Evolutionary conservation across 208 protist genomes (phyloP), one percentile per base, ranked within the genome.

Genomic region (Baffinella frigidus): DNA sequence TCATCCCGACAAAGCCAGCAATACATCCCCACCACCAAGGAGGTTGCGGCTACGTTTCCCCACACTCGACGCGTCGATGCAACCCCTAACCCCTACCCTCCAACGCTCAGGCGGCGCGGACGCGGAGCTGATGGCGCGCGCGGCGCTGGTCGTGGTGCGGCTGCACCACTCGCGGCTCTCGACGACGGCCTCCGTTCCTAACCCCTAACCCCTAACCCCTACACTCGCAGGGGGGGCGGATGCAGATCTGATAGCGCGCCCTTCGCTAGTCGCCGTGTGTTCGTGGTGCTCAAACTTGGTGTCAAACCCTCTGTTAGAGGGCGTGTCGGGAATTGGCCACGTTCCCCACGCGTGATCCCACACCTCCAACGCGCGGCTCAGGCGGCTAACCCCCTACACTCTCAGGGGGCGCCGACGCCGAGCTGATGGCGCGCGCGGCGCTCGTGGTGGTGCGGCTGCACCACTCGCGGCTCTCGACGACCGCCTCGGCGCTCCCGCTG

Each of bases 101-200:
- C n/a, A n/a, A n/a, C n/a, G n/a, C n/a, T n/a, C n/a, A n/a, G n/a
- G n/a, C n/a, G n/a, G n/a, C n/a, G n/a, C n/a, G n/a, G n/a, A n/a
- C n/a, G n/a, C n/a, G n/a, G 77, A 87, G 27, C 77, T 87, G n/a
- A 17, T 87, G 11, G 27, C 77, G 35, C 77, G 77, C 36, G 27
- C 50, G 3, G 77, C 61, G 7, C n/a, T 87, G 27, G 27, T 20
- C 27, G n/a, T 87, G n/a, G 77, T 61, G 4, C 43, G 50, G 7
- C 43, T 87, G 5, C 77, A 87, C 77, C 77, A 87, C 38, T 30
- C 39, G 14, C 43, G 5, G 5, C 77, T 87, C 43, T n/a, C n/a
- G n/a, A n/a, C n/a, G n/a, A n/a, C n/a, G n/a, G n/a, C n/a, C n/a
- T n/a, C n/a, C n/a, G n/a, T n/a, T n/a, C n/a, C n/a, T n/a, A n/a